Percentiles rank a stretch among this genome's conserved stretches.
These are phyloP conservation scores for Syncephalastrum sp. DNA, from an alignment of 371 early-diverging fungal genomes.

Conservation along the genomic window DNA sequence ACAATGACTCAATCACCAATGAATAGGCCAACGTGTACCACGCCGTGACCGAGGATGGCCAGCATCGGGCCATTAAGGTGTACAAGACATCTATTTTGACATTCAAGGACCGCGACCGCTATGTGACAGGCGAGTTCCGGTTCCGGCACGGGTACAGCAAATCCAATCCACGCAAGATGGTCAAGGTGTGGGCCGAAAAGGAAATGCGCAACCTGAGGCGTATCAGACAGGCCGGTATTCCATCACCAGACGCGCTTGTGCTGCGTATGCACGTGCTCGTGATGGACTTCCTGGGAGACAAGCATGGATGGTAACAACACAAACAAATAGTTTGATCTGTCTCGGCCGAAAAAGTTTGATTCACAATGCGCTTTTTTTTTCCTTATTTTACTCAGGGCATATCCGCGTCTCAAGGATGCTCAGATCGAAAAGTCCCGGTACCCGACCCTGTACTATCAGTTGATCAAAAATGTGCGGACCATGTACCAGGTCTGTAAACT, in stretches of 20 bases:
- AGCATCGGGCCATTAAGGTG: conserved; percentile 95
- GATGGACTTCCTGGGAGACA: conserved; percentile 95
- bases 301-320: conserved; percentile 73
- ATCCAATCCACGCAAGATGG: conserved; percentile 99
- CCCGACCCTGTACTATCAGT: conserved; percentile 84
- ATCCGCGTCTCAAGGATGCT: conserved; percentile 96
- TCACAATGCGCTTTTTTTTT: too few species aligned
- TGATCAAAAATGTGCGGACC: conserved; percentile 86
- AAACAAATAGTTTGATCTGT: too few species aligned
- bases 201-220: conserved; percentile 99
- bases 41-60: conserved; percentile 81
- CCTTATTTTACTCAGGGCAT: conserved; percentile 48
- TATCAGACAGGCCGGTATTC: conserved; percentile 87
- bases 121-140: conserved; percentile 97
- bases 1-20: not conserved
- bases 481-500: conserved; percentile 96
- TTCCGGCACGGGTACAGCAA: conserved; percentile 96
- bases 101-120: conserved; percentile 99
- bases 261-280: conserved; percentile 96
- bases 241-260: conserved; percentile 93
- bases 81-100: conserved; percentile 99
- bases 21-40: conserved; percentile 94
- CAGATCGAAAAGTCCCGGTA: conserved; percentile 68
- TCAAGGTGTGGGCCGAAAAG: conserved; percentile 99
- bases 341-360: too few species aligned